phyloP scores from a whole-genome alignment of 768 basidiomycete species.

The Tylopilus sp. region DNA sequence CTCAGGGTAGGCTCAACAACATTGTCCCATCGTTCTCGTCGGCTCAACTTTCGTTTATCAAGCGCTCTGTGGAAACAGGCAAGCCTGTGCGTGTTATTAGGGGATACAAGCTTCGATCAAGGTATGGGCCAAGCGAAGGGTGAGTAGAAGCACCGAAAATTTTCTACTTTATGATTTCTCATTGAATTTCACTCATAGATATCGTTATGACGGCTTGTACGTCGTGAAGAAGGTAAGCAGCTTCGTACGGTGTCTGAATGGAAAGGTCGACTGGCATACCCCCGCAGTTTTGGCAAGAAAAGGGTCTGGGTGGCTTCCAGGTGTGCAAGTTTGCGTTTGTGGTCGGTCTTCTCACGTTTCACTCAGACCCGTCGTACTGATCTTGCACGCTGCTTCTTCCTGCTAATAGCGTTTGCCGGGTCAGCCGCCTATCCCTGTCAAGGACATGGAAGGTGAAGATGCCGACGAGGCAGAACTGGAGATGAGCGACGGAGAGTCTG shows the following conservation, averaged over 20 bases:
- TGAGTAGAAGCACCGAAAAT: constrained; percentile 23
- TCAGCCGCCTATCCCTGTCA: constrained; percentile 25
- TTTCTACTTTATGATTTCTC: neutral
- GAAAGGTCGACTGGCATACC: neutral
- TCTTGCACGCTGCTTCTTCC: neutral
- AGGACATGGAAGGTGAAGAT: constrained; percentile 10
- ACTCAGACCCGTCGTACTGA: neutral
- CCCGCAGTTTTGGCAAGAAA: constrained; percentile 67
- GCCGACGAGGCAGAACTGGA: neutral
- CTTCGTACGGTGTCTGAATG: neutral
- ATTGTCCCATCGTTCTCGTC: neutral
- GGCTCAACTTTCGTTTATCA: neutral
- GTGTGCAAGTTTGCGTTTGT: constrained; percentile 88
- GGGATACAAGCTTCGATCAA: constrained; percentile 62
- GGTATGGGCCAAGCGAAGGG: constrained; percentile 80
- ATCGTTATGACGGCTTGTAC: constrained; percentile 91
- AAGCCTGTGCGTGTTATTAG: constrained; percentile 86
- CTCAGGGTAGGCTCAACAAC: constrained; percentile 44
- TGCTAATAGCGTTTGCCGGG: constrained; percentile 28
- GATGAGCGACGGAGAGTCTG: neutral
- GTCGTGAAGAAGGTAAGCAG: constrained; percentile 60
- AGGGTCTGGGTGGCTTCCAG: constrained; percentile 64
- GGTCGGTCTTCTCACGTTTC: constrained; percentile 36
- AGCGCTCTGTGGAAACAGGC: constrained; percentile 76
- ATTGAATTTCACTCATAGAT: constrained; percentile 39